phyloP scores from a whole-genome alignment of 2,329 filamentous ascomycete genomes.

The Lasiodiplodia sp. region DNA sequence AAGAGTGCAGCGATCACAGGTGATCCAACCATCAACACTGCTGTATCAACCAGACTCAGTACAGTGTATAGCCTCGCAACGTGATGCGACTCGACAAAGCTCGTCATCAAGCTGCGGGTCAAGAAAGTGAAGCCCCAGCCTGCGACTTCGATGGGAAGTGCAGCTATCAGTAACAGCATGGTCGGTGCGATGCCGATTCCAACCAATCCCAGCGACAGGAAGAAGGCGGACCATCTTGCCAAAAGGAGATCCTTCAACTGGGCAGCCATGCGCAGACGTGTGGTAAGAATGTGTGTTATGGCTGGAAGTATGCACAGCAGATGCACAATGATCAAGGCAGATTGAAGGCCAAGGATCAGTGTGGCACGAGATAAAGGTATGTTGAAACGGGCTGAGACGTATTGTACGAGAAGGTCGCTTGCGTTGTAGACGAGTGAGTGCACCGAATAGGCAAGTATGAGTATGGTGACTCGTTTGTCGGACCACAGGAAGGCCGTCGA shows the following conservation, averaged over 20 bases:
- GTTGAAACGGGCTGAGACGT: slow-evolving; percentile 59
- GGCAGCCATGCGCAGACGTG: slow-evolving; percentile 26
- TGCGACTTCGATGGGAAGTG: slow-evolving; percentile 56
- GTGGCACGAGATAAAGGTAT: slow-evolving; percentile 53
- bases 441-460: slow-evolving; percentile 39
- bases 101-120: slow-evolving; percentile 60
- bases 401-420: slow-evolving; percentile 57
- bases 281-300: slow-evolving; percentile 36
- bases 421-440: slow-evolving; percentile 36
- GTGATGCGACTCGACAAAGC: slow-evolving; percentile 61
- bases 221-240: slow-evolving; percentile 38
- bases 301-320: slow-evolving; percentile 43
- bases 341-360: slow-evolving; percentile 41
- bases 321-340: slow-evolving; percentile 39
- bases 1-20: slow-evolving; percentile 59
- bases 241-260: slow-evolving; percentile 42
- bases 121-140: slow-evolving; percentile 56
- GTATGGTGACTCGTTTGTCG: slow-evolving; percentile 42
- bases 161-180: slow-evolving; percentile 38
- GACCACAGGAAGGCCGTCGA: slow-evolving; percentile 39
- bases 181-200: slow-evolving; percentile 41
- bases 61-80: slow-evolving; percentile 63
- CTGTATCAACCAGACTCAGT: slow-evolving; percentile 59
- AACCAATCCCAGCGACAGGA: slow-evolving; percentile 39
- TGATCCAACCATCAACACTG: slow-evolving; percentile 56